Evolutionary conservation across 2,329 filamentous ascomycete species (phyloP), one percentile per base, ranked within the genome.

Genomic region (Penicillium hesseltinei): DNA sequence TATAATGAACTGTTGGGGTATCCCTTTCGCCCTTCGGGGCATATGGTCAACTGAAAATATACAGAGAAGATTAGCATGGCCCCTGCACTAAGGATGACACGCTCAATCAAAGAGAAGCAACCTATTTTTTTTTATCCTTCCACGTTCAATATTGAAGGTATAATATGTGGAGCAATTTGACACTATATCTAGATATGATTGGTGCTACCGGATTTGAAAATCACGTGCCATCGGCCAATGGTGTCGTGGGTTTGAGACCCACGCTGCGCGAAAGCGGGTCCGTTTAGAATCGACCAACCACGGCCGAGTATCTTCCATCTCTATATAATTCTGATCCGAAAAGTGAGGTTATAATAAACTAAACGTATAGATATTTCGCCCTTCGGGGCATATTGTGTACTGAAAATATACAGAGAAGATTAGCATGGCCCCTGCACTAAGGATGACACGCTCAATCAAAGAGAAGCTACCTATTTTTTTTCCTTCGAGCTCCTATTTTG

Each of bases 71-170:
- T 88, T 89, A 89, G 87, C 87, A 89, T 89, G 87, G 87, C 87
- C 87, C 84, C 83, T 86, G 83, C 83, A 86, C 89, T 92, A 93
- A 93, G 89, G 90, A 92, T 92, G 90, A 92, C 89, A 91, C 87
- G 86, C 86, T 88, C 81, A 31, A 31, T 31, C 29, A 31, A 31
- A 31, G 29, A 31, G 29, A 4, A 31, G 11, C 10, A 9, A 31
- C 29, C 29, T 31, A 13, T 31, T 31, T 31, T 13, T 31, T 31
- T 31, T 13, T 13, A 23, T 23, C 29, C 13, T 21, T 8, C 5
- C 25, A 27, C 23, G 23, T 23, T 23, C 23, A 23, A 23, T 23
- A 23, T 23, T 23, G 23, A 23, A 23, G 23, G 23, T 23, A 23
- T 23, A 23, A 4, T 23, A 23, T 23, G 23, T 23, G 23, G 23